phyloP scores from a whole-genome alignment of 2,329 filamentous ascomycete species.

The Monosporascus sp. region DNA sequence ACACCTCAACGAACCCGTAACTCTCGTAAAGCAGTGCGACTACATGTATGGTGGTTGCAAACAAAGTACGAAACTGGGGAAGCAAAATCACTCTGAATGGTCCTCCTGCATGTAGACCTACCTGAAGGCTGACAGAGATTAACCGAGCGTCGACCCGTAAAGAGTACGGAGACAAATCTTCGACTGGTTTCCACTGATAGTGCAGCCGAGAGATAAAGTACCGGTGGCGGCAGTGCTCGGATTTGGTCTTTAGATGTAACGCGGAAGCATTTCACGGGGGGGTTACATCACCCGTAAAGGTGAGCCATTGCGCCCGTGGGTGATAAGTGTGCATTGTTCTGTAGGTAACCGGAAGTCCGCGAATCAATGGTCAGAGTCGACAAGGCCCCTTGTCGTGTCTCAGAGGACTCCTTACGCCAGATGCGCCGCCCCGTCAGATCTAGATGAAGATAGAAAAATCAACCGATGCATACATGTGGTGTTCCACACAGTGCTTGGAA shows the following conservation, averaged over 20 bases:
- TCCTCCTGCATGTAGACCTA: background rate
- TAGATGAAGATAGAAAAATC: constrained; percentile 23
- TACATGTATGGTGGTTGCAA: constrained; percentile 4
- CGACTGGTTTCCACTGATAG: background rate
- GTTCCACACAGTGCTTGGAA: constrained; percentile 8
- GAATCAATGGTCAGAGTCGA: constrained; percentile 13
- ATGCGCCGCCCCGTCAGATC: constrained; percentile 19
- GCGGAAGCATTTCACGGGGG: background rate
- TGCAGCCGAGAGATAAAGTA: background rate
- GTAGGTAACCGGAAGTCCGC: constrained; percentile 21
- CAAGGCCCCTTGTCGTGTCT: constrained; percentile 12
- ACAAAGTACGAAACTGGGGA: background rate
- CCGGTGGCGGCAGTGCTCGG: background rate
- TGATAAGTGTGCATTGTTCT: constrained; percentile 4
- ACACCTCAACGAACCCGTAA: background rate
- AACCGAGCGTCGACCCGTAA: background rate
- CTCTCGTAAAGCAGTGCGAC: constrained; percentile 2
- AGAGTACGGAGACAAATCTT: background rate
- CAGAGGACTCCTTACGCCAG: constrained; percentile 19
- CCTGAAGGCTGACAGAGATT: background rate
- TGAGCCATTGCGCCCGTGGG: background rate
- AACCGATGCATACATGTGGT: constrained; percentile 13
- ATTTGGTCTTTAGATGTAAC: background rate
- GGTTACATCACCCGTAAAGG: background rate
- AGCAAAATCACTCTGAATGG: background rate